phyloP scores from a whole-genome alignment of 768 basidiomycete species.

The Trametes punicea region DNA sequence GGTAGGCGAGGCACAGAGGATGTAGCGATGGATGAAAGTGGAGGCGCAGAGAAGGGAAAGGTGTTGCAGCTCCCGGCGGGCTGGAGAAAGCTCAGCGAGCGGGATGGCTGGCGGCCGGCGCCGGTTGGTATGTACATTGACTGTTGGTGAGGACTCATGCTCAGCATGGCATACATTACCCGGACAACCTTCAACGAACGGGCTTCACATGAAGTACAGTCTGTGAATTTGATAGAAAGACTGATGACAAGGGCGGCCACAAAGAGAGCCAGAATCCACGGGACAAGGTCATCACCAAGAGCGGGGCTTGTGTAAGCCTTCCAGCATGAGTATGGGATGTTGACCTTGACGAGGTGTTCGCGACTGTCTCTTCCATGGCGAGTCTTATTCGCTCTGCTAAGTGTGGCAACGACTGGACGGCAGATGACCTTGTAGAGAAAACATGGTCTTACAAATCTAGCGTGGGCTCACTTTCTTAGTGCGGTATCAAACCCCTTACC shows the following conservation, averaged over 20 bases:
- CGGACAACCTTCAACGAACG: background rate
- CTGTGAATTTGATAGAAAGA: background rate
- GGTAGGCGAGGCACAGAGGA: background rate
- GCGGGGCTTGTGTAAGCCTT: no score
- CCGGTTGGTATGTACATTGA: conserved; percentile 59
- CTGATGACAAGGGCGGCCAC: background rate
- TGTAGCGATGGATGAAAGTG: background rate
- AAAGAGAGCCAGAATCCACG: background rate
- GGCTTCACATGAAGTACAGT: background rate
- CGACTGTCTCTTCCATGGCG: no score
- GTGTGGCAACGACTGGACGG: no score
- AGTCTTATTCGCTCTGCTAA: no score
- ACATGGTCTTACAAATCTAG: no score
- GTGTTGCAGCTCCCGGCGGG: conserved; percentile 34
- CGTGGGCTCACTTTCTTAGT: no score
- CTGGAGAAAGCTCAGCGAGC: conserved; percentile 49
- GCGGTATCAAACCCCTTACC: no score
- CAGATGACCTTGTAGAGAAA: no score
- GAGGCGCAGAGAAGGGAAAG: background rate
- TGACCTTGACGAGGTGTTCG: no score
- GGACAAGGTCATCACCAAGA: no score
- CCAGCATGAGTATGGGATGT: no score
- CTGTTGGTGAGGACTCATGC: conserved; percentile 5
- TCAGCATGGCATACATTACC: background rate
- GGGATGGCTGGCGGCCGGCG: conserved; percentile 54